A percentile compares a stretch with the other conserved stretches of the same genome.
These are phyloP conservation scores for Citrullus amarus DNA, from an alignment of 306 rosid species.

Conservation along the genomic window DNA sequence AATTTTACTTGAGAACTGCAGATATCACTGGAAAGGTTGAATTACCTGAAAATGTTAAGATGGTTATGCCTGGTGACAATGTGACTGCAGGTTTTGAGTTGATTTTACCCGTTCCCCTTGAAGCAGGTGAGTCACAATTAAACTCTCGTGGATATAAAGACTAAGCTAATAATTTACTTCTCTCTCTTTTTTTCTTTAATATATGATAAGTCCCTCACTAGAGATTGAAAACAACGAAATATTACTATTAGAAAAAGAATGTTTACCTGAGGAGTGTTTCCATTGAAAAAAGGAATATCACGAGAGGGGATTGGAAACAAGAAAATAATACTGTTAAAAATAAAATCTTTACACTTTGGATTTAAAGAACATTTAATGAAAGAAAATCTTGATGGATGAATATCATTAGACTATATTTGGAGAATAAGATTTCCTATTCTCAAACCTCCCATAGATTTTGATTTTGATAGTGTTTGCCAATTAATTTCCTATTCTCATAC, in stretches of 20 bases:
- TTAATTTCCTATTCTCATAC: background rate
- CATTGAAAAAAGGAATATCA: no score
- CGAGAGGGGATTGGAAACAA: no score
- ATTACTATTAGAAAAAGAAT: background rate
- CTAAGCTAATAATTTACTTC: background rate
- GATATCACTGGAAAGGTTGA: slow-evolving; percentile 92
- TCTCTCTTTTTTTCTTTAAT: background rate
- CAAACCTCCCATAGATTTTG: background rate
- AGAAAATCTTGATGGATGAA: background rate
- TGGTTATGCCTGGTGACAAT: slow-evolving; percentile 99
- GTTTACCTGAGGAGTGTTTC: background rate
- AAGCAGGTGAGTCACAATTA: slow-evolving; percentile 46
- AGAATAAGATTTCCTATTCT: background rate
- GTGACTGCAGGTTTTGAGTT: slow-evolving; percentile 82
- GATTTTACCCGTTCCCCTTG: slow-evolving; percentile 84
- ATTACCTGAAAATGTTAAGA: slow-evolving; percentile 78
- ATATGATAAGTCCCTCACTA: background rate
- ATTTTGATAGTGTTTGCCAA: background rate
- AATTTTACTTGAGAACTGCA: slow-evolving; percentile 94
- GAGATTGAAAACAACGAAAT: background rate
- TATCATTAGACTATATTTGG: background rate
- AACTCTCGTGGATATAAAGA: background rate
- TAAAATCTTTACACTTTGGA: no score
- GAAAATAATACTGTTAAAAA: no score
- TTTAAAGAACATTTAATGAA: background rate